These are phyloP conservation scores for Camelina sativa DNA, from an alignment of 345 rosid species.

Conservation along the genomic window DNA sequence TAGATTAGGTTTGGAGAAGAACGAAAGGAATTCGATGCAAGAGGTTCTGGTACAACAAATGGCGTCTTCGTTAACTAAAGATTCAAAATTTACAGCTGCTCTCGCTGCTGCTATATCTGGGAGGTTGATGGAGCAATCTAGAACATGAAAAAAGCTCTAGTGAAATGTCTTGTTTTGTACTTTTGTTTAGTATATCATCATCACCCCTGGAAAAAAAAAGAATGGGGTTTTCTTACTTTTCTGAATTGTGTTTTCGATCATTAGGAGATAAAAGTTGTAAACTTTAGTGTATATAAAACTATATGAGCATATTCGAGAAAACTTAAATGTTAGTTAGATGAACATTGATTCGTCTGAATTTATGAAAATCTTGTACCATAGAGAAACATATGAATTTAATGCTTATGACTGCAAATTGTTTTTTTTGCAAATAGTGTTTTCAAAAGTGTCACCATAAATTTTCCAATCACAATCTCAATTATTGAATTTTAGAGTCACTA, in stretches of 20 bases:
- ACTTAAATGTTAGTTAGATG: neutral
- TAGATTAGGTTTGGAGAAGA: constrained; percentile 39
- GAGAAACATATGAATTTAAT: neutral
- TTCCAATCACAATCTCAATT: neutral
- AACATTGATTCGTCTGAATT: neutral
- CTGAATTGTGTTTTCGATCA: constrained; percentile 5
- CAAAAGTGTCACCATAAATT: neutral
- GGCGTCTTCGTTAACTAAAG: constrained; percentile 78
- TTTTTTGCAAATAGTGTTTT: neutral
- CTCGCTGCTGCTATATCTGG: constrained; percentile 83
- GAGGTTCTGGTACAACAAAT: constrained; percentile 73
- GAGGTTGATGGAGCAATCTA: constrained; percentile 53
- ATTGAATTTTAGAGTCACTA: neutral
- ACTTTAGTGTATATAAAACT: constrained; percentile 34
- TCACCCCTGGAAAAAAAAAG: constrained; percentile 17
- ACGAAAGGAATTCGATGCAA: constrained; percentile 48
- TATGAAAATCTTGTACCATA: neutral
- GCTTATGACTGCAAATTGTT: neutral
- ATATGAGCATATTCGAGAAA: constrained; percentile 18
- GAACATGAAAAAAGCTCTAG: constrained; percentile 31
- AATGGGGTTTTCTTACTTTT: neutral
- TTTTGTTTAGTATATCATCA: neutral
- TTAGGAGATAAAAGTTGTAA: constrained; percentile 28
- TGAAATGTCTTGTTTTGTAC: constrained; percentile 8
- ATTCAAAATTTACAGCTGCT: constrained; percentile 78